Base-by-base conservation (phyloP, 306 rosid genomes). In the Begonia masoniana region DNA sequence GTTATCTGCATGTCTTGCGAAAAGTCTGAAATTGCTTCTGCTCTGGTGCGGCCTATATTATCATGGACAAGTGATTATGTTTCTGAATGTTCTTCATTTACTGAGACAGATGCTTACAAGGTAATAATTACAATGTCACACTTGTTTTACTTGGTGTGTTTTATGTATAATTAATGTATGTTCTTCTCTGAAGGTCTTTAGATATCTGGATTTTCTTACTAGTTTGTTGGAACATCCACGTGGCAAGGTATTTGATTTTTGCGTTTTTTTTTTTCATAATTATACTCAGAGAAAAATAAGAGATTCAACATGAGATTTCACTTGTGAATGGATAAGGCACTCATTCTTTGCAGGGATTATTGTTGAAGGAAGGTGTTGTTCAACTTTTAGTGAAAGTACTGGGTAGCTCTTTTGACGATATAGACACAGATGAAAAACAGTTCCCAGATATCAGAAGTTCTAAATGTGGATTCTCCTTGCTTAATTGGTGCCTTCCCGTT, bases 131-230 rank as follows among this genome's bases (percentile, higher is more conserved):
- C 12, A 39, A 4, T 12, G 23, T 36, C 24, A 16, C 47, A 11
- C 51, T 6, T 49, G 52, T 49, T 13, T 57, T 15, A 14, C 21
- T 14, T 50, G 14, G 49, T 45, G 49, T 45, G 13, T 45, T 10
- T 10, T 45, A 45, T 45, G 49, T 11, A 45, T 45, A 45, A 45
- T 45, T 3, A 45, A 11, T 6, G 7, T 10, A 45, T 45, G 4
- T 24, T 52, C 55, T 56, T 47, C 42, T 69, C 61, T 76, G 68
- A 76, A 91, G 97, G 77, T 91, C 62, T 81, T 45, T 80, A 83
- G 85, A 74, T 92, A 78, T 63, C 83, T 91, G 63, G 96, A 91
- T 64, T 91, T 91, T 82, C 80, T 91, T 77, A 84, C 83, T 47
- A 77, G 86, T 69, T 71, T 91, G 64, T 69, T 77, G 74, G 96